These are phyloP conservation scores for Aureobasidium sp. DNA, from an alignment of 2,329 filamentous ascomycete genomes.

Conservation along the genomic window DNA sequence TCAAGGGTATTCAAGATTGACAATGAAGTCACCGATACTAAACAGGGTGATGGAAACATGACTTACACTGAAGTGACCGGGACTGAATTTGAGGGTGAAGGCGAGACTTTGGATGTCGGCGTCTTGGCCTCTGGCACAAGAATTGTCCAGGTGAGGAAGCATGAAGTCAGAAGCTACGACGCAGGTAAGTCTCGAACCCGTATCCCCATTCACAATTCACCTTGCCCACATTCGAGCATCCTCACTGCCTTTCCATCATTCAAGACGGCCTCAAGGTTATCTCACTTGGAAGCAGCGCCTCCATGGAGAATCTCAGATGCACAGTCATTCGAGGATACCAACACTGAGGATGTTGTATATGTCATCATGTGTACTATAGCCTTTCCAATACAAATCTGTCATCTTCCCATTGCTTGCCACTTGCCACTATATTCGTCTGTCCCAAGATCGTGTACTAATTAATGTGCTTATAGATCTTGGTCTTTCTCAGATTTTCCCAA, in stretches of 20 bases:
- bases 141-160: conserved; percentile 80
- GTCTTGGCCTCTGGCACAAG: conserved; percentile 73
- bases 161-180: conserved; percentile 85
- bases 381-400: conserved; percentile 13
- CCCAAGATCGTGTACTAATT: background rate
- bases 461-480: conserved; percentile 58
- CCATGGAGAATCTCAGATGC: background rate
- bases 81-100: conserved; percentile 88
- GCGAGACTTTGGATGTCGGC: conserved; percentile 77
- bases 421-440: background rate
- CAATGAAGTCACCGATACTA: conserved; percentile 53
- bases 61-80: conserved; percentile 52
- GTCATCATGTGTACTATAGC: conserved; percentile 12
- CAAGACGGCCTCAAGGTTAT: background rate
- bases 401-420: conserved; percentile 6
- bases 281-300: background rate
- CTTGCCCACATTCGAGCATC: background rate
- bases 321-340: background rate
- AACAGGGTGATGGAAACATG: conserved; percentile 47
- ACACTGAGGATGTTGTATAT: background rate
- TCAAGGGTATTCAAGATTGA: conserved; percentile 64
- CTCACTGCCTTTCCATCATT: background rate
- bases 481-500: conserved; percentile 82
- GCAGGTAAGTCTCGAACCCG: conserved; percentile 54
- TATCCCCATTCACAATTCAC: background rate